Conservation (phyloP, 2,329 filamentous ascomycete species). For the Verticillium alfalfae region DNA sequence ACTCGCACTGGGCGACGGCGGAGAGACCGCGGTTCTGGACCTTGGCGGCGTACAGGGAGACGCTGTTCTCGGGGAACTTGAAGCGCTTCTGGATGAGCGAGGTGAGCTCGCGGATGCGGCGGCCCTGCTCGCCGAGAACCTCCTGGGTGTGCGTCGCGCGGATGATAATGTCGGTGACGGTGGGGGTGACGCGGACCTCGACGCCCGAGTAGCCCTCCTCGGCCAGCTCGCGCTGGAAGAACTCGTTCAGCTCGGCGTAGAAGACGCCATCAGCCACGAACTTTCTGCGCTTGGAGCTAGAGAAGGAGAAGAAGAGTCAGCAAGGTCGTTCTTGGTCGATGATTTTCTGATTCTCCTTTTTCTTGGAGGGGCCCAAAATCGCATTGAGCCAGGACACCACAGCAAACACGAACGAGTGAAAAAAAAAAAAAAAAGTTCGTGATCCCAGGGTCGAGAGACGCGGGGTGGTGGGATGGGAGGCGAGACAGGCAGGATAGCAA, state of each 20-base stretch:
- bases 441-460: neutral
- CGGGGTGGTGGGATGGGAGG: neutral
- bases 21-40: conserved; percentile 99
- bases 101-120: conserved; percentile 99
- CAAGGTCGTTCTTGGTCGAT: neutral
- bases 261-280: conserved; percentile 98
- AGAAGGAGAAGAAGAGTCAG: conserved; percentile 10
- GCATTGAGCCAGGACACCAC: neutral
- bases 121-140: conserved; percentile 99
- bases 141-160: conserved; percentile 99
- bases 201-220: conserved; percentile 99
- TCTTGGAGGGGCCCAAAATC: neutral
- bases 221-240: conserved; percentile 99
- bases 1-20: conserved; percentile 99
- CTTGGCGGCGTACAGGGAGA: conserved; percentile 99
- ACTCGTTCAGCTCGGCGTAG: conserved; percentile 99
- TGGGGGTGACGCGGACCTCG: conserved; percentile 99
- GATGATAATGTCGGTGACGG: conserved; percentile 99
- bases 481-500: conserved; percentile 13
- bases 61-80: conserved; percentile 99
- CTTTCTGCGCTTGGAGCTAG: conserved; percentile 87
- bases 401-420: too few relatives aligned
- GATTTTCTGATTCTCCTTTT: neutral
- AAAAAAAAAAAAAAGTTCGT: neutral
- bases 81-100: conserved; percentile 99